These are phyloP conservation scores for Chamaecyparis obtusa DNA, from an alignment of 75 land plant species.

Conservation along the genomic window DNA sequence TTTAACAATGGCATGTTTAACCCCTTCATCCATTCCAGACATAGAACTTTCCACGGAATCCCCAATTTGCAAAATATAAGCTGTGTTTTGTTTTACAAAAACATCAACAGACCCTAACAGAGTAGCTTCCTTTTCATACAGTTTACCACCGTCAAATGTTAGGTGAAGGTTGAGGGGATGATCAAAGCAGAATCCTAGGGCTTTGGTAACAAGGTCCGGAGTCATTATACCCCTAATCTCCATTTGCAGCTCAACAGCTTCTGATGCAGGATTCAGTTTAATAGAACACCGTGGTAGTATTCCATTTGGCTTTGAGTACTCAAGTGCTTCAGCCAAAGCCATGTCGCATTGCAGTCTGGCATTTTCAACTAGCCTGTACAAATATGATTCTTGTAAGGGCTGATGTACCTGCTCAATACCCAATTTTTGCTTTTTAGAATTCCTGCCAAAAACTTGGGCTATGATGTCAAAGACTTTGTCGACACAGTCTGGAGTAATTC, in stretches of 20 bases:
- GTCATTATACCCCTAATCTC: neutral
- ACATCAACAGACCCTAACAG: neutral
- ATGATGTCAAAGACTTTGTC: conserved; percentile 16
- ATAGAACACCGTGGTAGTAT: conserved; percentile 7
- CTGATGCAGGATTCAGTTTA: neutral
- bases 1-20: neutral
- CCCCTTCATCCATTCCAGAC: neutral
- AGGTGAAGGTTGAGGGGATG: neutral
- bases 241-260: neutral
- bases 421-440: neutral
- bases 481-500: conserved; percentile 13
- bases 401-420: neutral
- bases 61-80: neutral
- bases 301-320: neutral
- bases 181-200: conserved; percentile 10
- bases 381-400: neutral
- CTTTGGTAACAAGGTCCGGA: neutral
- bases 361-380: neutral
- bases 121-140: neutral
- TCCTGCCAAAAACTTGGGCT: neutral
- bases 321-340: neutral
- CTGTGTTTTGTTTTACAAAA: neutral
- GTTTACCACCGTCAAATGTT: neutral
- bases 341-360: neutral
- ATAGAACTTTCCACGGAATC: neutral